These are phyloP conservation scores for Cocos nucifera DNA, from an alignment of 176 grass and related monocot genomes.

Conservation along the genomic window DNA sequence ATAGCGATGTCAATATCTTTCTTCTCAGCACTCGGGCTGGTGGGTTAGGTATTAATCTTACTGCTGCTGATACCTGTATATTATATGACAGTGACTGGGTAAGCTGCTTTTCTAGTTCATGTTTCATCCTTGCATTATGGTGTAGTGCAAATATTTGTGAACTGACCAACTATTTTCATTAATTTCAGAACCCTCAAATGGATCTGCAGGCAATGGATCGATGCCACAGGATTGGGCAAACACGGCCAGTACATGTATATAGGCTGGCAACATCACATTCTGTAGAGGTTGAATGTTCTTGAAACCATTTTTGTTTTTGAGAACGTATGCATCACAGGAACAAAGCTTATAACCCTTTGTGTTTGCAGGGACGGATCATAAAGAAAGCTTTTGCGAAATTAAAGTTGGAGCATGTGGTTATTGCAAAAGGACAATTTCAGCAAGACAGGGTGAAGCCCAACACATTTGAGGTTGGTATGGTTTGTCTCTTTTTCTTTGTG, in stretches of 20 bases:
- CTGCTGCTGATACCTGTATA: conserved; percentile 86
- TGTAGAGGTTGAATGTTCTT: conserved; percentile 43
- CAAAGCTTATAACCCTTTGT: neutral
- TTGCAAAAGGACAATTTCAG: conserved; percentile 82
- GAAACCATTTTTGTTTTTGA: neutral
- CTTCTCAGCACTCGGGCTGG: conserved; percentile 88
- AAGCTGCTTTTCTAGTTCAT: conserved; percentile 11
- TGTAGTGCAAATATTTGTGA: neutral
- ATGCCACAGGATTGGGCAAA: conserved; percentile 96
- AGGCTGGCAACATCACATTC: conserved; percentile 83
- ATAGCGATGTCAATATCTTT: conserved; percentile 58
- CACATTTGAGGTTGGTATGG: conserved; percentile 36
- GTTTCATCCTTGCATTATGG: neutral
- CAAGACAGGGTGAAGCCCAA: conserved; percentile 64
- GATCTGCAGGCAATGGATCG: conserved; percentile 98
- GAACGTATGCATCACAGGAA: no score
- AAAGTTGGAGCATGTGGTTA: conserved; percentile 89
- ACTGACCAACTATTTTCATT: conserved; percentile 3
- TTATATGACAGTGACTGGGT: conserved; percentile 96
- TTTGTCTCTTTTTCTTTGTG: neutral
- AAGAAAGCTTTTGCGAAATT: conserved; percentile 87
- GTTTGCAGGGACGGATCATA: conserved; percentile 63
- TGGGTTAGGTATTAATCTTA: conserved; percentile 89
- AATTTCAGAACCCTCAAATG: conserved; percentile 85
- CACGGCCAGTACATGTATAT: conserved; percentile 80